phyloP scores from a whole-genome alignment of 345 rosid genomes.

The Linum tenue region DNA sequence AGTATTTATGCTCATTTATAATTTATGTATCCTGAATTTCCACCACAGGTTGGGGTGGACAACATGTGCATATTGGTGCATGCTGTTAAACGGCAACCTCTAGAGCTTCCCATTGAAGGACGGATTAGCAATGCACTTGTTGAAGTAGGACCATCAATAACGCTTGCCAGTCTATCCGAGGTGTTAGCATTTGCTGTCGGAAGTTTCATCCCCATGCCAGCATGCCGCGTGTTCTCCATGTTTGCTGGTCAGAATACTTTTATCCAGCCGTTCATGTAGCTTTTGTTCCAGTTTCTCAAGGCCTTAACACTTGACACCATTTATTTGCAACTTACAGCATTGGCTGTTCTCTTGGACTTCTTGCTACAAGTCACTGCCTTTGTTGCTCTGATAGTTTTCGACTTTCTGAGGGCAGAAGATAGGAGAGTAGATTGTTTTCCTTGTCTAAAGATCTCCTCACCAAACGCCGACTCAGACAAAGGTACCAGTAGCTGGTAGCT shows the following conservation, averaged over 20 bases:
- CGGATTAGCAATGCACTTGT: slow-evolving; percentile 89
- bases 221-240: slow-evolving; percentile 95
- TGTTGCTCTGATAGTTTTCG: slow-evolving; percentile 86
- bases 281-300: not conserved
- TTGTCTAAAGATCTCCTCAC: slow-evolving; percentile 46
- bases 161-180: slow-evolving; percentile 93
- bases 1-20: slow-evolving; percentile 4
- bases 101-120: slow-evolving; percentile 68
- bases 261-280: not conserved
- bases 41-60: slow-evolving; percentile 86
- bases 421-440: slow-evolving; percentile 89
- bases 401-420: slow-evolving; percentile 66
- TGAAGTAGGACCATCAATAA: slow-evolving; percentile 97
- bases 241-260: slow-evolving; percentile 63
- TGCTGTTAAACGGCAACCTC: slow-evolving; percentile 87
- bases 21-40: slow-evolving; percentile 2
- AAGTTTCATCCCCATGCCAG: slow-evolving; percentile 92
- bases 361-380: slow-evolving; percentile 95
- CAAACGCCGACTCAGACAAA: slow-evolving; percentile 50
- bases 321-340: slow-evolving; percentile 43
- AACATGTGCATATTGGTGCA: slow-evolving; percentile 96
- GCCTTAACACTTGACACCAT: slow-evolving; percentile 1
- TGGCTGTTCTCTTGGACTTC: slow-evolving; percentile 93
- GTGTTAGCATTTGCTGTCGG: slow-evolving; percentile 96
- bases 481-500: slow-evolving; percentile 31